Percentiles rank a stretch among this genome's conserved stretches.
phyloP scores from a whole-genome alignment of 768 basidiomycete species.

The Suillus americanus region DNA sequence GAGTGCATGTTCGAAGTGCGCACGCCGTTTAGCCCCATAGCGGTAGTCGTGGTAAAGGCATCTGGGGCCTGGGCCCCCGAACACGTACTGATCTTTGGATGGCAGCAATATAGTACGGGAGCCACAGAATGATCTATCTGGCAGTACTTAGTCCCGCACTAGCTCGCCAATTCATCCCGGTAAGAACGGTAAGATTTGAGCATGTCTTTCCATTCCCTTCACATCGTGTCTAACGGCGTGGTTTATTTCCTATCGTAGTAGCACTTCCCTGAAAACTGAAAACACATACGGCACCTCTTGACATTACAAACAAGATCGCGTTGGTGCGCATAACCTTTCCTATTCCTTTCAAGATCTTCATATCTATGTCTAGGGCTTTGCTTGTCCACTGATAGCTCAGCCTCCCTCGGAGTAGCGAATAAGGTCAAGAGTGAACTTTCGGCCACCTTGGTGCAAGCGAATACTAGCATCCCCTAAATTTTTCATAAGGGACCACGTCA shows the following conservation, averaged over 20 bases:
- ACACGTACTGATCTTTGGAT: conserved; percentile 45
- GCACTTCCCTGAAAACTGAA: too few relatives aligned
- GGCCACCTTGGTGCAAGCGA: not conserved
- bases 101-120: not conserved
- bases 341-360: not conserved
- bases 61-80: conserved; percentile 48
- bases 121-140: not conserved
- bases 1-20: conserved; percentile 43
- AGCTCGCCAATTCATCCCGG: too few relatives aligned
- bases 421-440: not conserved
- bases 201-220: too few relatives aligned
- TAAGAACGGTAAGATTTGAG: too few relatives aligned
- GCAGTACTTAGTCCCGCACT: too few relatives aligned
- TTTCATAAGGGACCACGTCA: not conserved
- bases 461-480: not conserved
- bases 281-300: not conserved
- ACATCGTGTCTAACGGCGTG: not conserved
- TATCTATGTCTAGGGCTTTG: not conserved
- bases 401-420: not conserved
- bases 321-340: not conserved
- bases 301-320: not conserved
- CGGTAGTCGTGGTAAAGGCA: conserved; percentile 44
- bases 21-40: conserved; percentile 42
- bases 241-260: not conserved
- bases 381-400: not conserved